These are phyloP conservation scores for Circinella umbellata DNA, from an alignment of 371 early-diverging fungal species.

Conservation along the genomic window DNA sequence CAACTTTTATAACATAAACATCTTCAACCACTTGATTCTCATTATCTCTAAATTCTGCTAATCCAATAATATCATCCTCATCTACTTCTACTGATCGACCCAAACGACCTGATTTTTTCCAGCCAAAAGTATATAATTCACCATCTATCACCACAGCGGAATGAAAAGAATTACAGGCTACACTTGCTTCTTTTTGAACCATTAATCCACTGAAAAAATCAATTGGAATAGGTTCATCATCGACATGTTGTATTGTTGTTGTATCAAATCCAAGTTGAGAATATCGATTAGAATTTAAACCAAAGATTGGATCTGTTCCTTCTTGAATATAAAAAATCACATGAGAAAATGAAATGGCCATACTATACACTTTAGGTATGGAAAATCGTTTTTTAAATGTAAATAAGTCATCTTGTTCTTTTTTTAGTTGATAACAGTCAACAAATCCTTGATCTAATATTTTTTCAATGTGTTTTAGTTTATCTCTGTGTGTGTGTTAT, in stretches of 20 bases:
- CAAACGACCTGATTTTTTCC: slow-evolving; percentile 37
- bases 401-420: slow-evolving; percentile 2
- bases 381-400: not conserved
- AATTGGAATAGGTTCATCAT: slow-evolving; percentile 18
- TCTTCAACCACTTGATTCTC: slow-evolving; percentile 24
- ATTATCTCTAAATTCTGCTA: slow-evolving; percentile 27
- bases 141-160: slow-evolving; percentile 36
- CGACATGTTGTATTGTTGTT: slow-evolving; percentile 10
- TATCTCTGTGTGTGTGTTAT: too few relatives aligned
- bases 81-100: slow-evolving; percentile 24
- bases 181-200: not conserved
- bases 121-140: slow-evolving; percentile 52
- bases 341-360: slow-evolving; percentile 34
- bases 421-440: slow-evolving; percentile 3
- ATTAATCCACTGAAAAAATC: slow-evolving; percentile 40
- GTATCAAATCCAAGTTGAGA: slow-evolving; percentile 40
- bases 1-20: slow-evolving; percentile 30
- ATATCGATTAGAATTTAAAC: slow-evolving; percentile 44
- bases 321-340: slow-evolving; percentile 27
- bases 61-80: slow-evolving; percentile 22
- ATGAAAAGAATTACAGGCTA: slow-evolving; percentile 45
- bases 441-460: not conserved
- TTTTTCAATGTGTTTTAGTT: too few relatives aligned
- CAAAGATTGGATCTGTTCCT: slow-evolving; percentile 30
- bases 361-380: slow-evolving; percentile 15